Conservation (phyloP, 257 asterid species). For the Fraxinus cuspidata region DNA sequence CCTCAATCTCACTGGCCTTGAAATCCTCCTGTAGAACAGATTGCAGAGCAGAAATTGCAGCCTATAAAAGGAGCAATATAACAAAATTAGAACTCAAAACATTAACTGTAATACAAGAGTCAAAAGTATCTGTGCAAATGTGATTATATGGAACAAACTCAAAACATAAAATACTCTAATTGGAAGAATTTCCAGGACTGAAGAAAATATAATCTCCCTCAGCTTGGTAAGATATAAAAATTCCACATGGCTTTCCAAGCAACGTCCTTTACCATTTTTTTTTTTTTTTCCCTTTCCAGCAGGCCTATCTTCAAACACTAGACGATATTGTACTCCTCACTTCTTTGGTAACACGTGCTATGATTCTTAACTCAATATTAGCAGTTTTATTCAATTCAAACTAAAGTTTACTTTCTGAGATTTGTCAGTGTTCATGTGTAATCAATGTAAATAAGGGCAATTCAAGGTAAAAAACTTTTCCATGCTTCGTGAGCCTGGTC, state of each 20-base stretch:
- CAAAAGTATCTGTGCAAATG: background rate
- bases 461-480: background rate
- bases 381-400: background rate
- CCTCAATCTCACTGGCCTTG: constrained; percentile 99
- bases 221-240: background rate
- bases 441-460: background rate
- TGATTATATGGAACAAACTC: background rate
- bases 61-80: constrained; percentile 45
- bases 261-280: background rate
- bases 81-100: constrained; percentile 17
- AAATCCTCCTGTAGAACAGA: constrained; percentile 98
- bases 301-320: background rate
- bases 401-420: background rate
- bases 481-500: background rate
- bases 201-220: background rate
- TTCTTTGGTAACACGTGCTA: background rate
- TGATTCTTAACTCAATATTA: background rate
- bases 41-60: constrained; percentile 91
- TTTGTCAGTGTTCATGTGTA: too few relatives aligned
- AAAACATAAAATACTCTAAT: background rate
- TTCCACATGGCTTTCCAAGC: background rate
- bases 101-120: background rate
- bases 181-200: background rate
- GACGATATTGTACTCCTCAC: background rate
- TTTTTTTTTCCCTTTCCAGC: background rate